Percentiles rank a stretch among this genome's conserved stretches.
Conservation (phyloP, 2,329 filamentous ascomycete genomes). For the Fusarium sp. region DNA sequence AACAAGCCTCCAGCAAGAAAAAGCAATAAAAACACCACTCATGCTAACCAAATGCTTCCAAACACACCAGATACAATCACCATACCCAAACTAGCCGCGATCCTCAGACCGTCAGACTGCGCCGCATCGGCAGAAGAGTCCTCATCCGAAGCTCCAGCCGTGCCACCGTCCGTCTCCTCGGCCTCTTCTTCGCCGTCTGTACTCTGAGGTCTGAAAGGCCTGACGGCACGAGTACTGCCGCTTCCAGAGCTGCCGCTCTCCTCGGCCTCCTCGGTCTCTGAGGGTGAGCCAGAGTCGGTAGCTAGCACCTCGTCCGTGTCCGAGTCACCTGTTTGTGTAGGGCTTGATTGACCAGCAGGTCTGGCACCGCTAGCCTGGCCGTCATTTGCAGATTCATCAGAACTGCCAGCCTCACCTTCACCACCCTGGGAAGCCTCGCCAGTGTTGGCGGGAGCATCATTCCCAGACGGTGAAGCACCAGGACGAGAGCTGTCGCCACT, state of each 20-base stretch:
- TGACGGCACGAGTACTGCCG: constrained; percentile 14
- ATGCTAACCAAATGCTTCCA: constrained; percentile 20
- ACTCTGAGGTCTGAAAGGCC: constrained; percentile 26
- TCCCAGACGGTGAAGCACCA: constrained; percentile 9
- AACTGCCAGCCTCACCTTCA: background rate
- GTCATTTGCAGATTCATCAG: background rate
- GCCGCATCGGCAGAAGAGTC: constrained; percentile 2
- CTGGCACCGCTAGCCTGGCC: background rate
- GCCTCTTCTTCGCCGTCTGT: constrained; percentile 4
- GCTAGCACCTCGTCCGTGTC: constrained; percentile 11
- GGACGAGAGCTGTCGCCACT: background rate
- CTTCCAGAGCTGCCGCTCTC: background rate
- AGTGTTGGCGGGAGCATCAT: constrained; percentile 7
- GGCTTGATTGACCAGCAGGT: background rate
- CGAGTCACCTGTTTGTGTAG: background rate
- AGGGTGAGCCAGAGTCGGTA: constrained; percentile 23
- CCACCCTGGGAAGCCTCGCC: background rate
- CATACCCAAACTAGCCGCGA: constrained; percentile 15
- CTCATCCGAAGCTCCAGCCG: constrained; percentile 1
- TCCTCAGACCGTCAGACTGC: constrained; percentile 14
- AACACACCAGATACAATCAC: constrained; percentile 27
- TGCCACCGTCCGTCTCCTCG: constrained; percentile 11
- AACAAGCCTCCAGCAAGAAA: background rate
- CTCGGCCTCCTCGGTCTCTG: background rate
- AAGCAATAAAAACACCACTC: constrained; percentile 4